Base-by-base conservation (phyloP, 2,329 filamentous ascomycete species). In the Sordariomycetes sp. region DNA sequence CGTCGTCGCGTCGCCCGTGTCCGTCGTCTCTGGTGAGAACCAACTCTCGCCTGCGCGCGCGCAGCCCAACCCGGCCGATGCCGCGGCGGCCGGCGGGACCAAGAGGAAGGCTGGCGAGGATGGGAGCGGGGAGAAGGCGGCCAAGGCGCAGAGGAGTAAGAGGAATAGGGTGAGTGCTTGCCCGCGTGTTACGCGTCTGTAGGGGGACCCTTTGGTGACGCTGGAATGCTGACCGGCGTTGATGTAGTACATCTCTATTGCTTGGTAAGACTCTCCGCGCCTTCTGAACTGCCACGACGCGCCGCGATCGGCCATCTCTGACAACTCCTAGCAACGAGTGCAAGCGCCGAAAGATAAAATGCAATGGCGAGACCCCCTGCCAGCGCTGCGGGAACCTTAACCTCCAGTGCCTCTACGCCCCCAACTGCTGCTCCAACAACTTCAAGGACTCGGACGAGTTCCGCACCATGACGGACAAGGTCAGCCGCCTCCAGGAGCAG, bases 371-470 rank as follows among this genome's bases (percentile, higher is more conserved):
- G 63, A 80, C 77, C 1, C 80, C 83, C 1, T 89, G 85, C 62
- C 78, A 82, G 59, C 76, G 85, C 58, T 89, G 85, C 64, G 80
- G 83, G 63, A 84, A 85, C 62, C 81, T 87, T 67, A 83, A 81
- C 62, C 74, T 86, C 20, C 70, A 78, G 60, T 87, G 84, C 64
- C 72, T 85, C 52, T 87, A 87, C 70, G 76, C 83, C 6, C 78
- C 82, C 15, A 85, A 85, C 64, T 85, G 83, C 67, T 85, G 81
- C 66, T 73, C 81, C 61, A 91, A 82, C 74, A 90, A 82, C 69
- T 90, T 96, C 77, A 94, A 92, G 69, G 91, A 96, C 65, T 90
- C 90, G 53, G 89, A 95, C 10, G 91, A 96, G 68, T 96, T 90
- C 75, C 88, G 84, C 65, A 80, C 84, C 42, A 90, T 96, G 84